Base-by-base conservation (phyloP, 805 yeast species). In the Metschnikowia kunwiensis region DNA sequence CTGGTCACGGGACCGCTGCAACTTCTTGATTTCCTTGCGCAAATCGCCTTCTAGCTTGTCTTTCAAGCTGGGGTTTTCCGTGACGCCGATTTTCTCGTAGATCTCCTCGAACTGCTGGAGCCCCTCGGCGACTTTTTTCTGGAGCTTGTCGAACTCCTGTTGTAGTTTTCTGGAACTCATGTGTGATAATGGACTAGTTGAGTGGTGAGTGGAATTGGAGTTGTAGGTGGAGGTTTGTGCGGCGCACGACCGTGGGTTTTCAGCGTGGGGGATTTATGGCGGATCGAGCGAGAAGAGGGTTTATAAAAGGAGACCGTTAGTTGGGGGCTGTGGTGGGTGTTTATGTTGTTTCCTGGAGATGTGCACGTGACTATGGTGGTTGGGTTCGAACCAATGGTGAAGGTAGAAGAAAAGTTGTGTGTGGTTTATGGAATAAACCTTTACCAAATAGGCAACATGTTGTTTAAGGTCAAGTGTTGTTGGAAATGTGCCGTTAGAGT, bases 1-100 rank as follows among this genome's bases (percentile, higher is more conserved):
- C 65, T 88, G 97, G 61, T 91, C 98, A 57, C 97, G 76, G 51
- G 83, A 80, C 58, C 96, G 78, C 58, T 91, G 98, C 40, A 91
- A 72, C 61, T 88, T 91, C 63, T 93, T 91, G 62, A 93, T 89
- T 61, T 93, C 97, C 53, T 93, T 82, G 65, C 93, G 89, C 57
- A 91, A 70, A 58, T 91, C 98, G 44, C 80, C 75, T 59, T 93
- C 98, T 40, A 93, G 72, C 60, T 91, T 91, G 58, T 91, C 97
- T 65, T 91, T 85, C 58, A 89, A 96, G 3, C 95, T 80, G 47
- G 78, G 83, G 51, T 83, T 83, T 45, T 87, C 89, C 32, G 94
- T 78, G 33, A 74, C 73, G 60, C 80, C 82, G 25, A 91, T 77
- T 63, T 91, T 91, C 27, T 86, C 95, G 54, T 91, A 84, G 22